Evolutionary conservation across 768 basidiomycete genomes (phyloP), one percentile per base, ranked within the genome.

Genomic region (Lentinus tigrinus): DNA sequence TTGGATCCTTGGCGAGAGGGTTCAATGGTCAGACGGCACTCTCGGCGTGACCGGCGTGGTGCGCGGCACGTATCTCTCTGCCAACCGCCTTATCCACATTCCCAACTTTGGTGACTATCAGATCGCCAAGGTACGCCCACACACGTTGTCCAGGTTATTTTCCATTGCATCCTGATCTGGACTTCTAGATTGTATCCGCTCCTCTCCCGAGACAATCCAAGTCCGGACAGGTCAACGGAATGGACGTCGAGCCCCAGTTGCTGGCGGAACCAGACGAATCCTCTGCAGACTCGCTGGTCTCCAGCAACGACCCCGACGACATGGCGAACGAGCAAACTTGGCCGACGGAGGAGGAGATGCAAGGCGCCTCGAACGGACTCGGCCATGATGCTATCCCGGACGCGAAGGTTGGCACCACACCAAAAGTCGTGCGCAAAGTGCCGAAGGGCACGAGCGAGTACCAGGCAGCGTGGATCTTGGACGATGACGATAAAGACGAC

Each of bases 311-410:
- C 23, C 91, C 89, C 4, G 95, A 98, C 66, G 87, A 92, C 56
- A 81, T 97, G 73, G 85, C 81, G 36, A 97, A 96, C 69, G 96
- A 99, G 67, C 96, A 99, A 72, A 99, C 96, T 0, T 98, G 96
- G 95, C 96, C 96, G 0, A 96, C 94, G 0, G 94, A 98, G 70
- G 96, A 98, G 67, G 96, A 98, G 70, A 92, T 98, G 87, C 77
- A 76, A 21, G 81, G 73, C 6, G 74, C 67, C 3, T 70, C 61
- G 4, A 63, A 68, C 27, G 53, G 57, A 11, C 62, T 64, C n/a
- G 70, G 63, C 0, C 69, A 66, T 40, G 64, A 70, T 16, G 66
- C 70, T 3, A 68, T 91, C 16, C 86, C 90, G 2, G 88, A 89
- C 61, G 91, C 91, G 0, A 70, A 68, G 26, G 71, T 74, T 2